A percentile compares a stretch with the other conserved stretches of the same genome.
Conservation (phyloP, 352 stramenopile species). For the Pythium myriotylum region DNA sequence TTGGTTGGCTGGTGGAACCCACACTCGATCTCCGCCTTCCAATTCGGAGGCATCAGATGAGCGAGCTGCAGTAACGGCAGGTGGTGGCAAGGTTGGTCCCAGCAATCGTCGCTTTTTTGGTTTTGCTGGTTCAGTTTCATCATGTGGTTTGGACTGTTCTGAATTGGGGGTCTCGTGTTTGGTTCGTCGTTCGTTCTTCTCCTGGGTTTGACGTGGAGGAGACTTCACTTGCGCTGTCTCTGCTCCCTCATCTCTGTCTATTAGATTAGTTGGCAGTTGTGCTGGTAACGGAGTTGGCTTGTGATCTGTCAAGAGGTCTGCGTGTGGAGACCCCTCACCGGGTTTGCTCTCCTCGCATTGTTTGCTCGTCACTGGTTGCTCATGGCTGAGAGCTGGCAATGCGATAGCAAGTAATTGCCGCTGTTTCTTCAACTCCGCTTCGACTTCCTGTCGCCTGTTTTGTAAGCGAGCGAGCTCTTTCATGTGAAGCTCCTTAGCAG, state of each 20-base stretch:
- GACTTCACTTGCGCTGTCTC: neutral
- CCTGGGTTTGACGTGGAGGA: neutral
- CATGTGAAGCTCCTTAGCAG: conserved; percentile 48
- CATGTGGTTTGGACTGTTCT: neutral
- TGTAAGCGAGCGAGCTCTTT: conserved; percentile 35
- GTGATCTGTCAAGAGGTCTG: too few relatives aligned
- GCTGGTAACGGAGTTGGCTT: too few relatives aligned
- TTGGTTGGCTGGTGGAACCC: conserved; percentile 80
- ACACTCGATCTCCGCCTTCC: conserved; percentile 78
- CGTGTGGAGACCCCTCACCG: too few relatives aligned
- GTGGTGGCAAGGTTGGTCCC: conserved; percentile 37
- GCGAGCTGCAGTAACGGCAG: neutral
- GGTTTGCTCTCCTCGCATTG: too few relatives aligned
- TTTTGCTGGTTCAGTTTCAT: neutral
- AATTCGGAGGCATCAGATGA: conserved; percentile 30
- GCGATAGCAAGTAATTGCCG: conserved; percentile 51
- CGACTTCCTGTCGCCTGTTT: conserved; percentile 32
- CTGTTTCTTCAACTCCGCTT: conserved; percentile 49
- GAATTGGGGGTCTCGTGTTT: neutral
- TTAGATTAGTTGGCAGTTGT: neutral
- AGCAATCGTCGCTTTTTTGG: conserved; percentile 45
- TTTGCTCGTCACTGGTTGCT: neutral
- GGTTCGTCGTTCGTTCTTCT: neutral
- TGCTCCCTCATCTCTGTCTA: neutral
- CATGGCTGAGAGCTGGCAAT: conserved; percentile 44